phyloP scores from a whole-genome alignment of 2,329 filamentous ascomycete species.

The Lecanoromycetidae sp. region DNA sequence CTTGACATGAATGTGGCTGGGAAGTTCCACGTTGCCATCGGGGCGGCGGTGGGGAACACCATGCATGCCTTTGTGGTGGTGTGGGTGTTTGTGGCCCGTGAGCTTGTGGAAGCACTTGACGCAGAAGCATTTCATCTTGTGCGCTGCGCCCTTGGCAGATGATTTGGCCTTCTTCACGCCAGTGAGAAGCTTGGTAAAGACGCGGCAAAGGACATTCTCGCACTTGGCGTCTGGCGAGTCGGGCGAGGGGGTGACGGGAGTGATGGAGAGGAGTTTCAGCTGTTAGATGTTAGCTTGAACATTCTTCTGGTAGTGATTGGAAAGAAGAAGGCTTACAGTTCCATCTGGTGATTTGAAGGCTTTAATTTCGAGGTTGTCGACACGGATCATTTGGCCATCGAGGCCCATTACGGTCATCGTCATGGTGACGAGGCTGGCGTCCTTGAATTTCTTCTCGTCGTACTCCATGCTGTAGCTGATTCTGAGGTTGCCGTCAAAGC shows the following conservation, averaged over 20 bases:
- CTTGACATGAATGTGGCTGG: slow-evolving; percentile 15
- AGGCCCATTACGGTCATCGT: slow-evolving; percentile 16
- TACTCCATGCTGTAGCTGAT: slow-evolving; percentile 18
- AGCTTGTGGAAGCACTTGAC: slow-evolving; percentile 14
- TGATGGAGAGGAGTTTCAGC: slow-evolving; percentile 11
- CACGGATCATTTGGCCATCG: slow-evolving; percentile 17
- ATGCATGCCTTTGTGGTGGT: slow-evolving; percentile 5
- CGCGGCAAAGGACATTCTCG: slow-evolving; percentile 17
- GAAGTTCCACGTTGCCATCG: slow-evolving; percentile 13
- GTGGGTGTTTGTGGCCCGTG: slow-evolving; percentile 8
- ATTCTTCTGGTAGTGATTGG: not conserved
- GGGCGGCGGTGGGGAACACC: slow-evolving; percentile 6
- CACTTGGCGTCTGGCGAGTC: slow-evolving; percentile 15
- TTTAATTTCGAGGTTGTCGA: slow-evolving; percentile 16
- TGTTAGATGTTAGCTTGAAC: not conserved
- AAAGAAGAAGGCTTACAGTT: slow-evolving; percentile 5
- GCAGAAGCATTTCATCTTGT: slow-evolving; percentile 17
- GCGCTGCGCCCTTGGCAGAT: slow-evolving; percentile 7
- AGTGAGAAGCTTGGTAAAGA: slow-evolving; percentile 15
- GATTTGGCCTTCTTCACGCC: slow-evolving; percentile 16
- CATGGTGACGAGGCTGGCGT: slow-evolving; percentile 9
- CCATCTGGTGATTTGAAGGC: slow-evolving; percentile 10
- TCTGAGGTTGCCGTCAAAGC: slow-evolving; percentile 13
- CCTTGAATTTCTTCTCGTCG: slow-evolving; percentile 12
- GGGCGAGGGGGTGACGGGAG: slow-evolving; percentile 7